Conservation (phyloP, 2,329 filamentous ascomycete genomes). For the Penicillium sp. region DNA sequence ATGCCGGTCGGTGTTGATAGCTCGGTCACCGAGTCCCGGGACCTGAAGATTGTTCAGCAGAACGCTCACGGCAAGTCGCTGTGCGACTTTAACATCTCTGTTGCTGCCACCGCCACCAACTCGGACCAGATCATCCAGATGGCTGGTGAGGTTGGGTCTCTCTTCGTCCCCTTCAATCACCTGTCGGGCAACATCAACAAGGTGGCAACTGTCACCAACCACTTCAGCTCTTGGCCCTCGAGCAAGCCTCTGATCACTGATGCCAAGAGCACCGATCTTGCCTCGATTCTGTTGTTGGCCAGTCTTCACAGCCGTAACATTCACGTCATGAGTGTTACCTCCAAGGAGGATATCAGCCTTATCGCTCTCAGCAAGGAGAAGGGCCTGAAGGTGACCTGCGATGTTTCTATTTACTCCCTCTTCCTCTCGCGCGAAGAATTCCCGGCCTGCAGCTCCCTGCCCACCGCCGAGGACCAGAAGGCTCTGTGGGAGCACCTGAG, state of each 20-base stretch:
- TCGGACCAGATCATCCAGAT: slow-evolving; percentile 71
- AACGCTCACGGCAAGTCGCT: slow-evolving; percentile 66
- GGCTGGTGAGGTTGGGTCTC: slow-evolving; percentile 70
- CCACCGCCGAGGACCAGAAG: slow-evolving; percentile 67
- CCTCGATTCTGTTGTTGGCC: slow-evolving; percentile 74
- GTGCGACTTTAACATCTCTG: slow-evolving; percentile 79
- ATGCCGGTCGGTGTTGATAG: slow-evolving; percentile 73
- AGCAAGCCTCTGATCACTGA: slow-evolving; percentile 80
- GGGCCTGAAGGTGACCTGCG: slow-evolving; percentile 77
- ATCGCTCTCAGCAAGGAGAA: slow-evolving; percentile 77
- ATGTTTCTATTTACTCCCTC: slow-evolving; percentile 75
- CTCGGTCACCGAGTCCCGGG: slow-evolving; percentile 68
- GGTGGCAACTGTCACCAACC: slow-evolving; percentile 73
- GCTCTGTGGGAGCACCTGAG: slow-evolving; percentile 71
- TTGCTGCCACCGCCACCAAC: slow-evolving; percentile 70
- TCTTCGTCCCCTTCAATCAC: slow-evolving; percentile 81
- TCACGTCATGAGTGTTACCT: slow-evolving; percentile 77
- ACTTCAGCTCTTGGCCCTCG: slow-evolving; percentile 74
- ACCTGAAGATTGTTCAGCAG: slow-evolving; percentile 68
- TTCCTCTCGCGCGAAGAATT: slow-evolving; percentile 71
- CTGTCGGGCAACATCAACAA: slow-evolving; percentile 80
- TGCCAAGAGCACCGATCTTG: slow-evolving; percentile 74
- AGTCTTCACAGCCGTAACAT: slow-evolving; percentile 75
- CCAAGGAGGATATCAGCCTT: slow-evolving; percentile 73
- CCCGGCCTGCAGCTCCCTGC: slow-evolving; percentile 63